Conservation (phyloP, 257 asterid species). For the Solanum dulcamara region DNA sequence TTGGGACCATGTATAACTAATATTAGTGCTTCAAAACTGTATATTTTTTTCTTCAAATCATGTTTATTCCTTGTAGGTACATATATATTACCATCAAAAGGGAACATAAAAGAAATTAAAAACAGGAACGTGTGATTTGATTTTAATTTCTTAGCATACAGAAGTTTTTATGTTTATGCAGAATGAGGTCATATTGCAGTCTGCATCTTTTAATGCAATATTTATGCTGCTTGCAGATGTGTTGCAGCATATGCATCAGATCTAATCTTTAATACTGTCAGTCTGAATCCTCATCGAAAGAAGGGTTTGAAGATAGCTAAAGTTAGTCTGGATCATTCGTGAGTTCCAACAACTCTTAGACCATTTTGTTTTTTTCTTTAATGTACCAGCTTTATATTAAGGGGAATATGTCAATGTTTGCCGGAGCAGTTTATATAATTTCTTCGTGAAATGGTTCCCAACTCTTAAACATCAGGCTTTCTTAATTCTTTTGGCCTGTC, state of each 20-base stretch:
- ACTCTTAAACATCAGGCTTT: background rate
- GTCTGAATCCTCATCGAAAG: slow-evolving; percentile 81
- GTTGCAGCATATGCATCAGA: slow-evolving; percentile 90
- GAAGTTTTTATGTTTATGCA: background rate
- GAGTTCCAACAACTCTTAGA: slow-evolving; percentile 16
- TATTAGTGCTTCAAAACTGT: background rate
- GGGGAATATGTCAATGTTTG: background rate
- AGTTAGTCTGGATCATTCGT: slow-evolving; percentile 92
- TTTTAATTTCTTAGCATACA: background rate
- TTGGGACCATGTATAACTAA: background rate
- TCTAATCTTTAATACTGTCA: slow-evolving; percentile 57
- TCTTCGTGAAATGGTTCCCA: background rate
- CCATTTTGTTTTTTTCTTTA: background rate
- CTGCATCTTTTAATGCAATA: background rate
- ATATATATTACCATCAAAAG: background rate
- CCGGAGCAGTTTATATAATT: background rate
- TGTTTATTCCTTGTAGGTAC: background rate
- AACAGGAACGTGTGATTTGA: background rate
- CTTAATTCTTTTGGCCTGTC: background rate
- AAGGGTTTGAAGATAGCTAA: slow-evolving; percentile 49
- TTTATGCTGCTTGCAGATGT: slow-evolving; percentile 42
- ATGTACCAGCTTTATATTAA: background rate
- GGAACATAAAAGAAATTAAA: background rate
- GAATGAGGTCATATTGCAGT: background rate
- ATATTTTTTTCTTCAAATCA: background rate